Percentiles rank a stretch among this genome's conserved stretches.
These are phyloP conservation scores for Trametes maxima DNA, from an alignment of 768 basidiomycete genomes.

Conservation along the genomic window DNA sequence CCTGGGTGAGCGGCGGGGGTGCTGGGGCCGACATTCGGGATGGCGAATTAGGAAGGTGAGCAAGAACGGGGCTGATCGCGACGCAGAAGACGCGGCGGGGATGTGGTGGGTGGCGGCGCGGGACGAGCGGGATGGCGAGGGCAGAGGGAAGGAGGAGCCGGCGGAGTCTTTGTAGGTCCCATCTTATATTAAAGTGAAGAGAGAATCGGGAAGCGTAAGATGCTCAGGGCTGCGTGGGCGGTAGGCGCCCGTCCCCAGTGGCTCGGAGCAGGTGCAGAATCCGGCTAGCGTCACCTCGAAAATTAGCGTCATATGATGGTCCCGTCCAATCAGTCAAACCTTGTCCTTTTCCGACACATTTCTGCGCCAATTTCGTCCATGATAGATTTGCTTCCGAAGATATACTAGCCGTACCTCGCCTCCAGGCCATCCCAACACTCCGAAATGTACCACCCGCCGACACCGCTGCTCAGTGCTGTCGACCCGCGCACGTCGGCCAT, in stretches of 20 bases:
- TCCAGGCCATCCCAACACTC: neutral
- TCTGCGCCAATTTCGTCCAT: neutral
- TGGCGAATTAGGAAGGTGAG: conserved; percentile 24
- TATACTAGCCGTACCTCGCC: conserved; percentile 15
- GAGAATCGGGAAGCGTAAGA: conserved; percentile 13
- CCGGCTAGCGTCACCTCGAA: conserved; percentile 16
- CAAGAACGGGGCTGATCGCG: conserved; percentile 19
- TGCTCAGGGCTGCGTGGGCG: conserved; percentile 17
- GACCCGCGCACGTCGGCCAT: conserved; percentile 2
- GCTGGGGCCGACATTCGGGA: conserved; percentile 20
- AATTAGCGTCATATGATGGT: conserved; percentile 13
- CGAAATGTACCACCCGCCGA: neutral
- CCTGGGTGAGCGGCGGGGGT: conserved; percentile 16
- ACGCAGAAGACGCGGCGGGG: neutral
- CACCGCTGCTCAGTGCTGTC: too few species aligned
- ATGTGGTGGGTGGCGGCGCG: neutral
- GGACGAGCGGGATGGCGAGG: conserved; percentile 2
- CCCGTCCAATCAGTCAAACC: conserved; percentile 12
- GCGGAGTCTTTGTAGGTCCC: conserved; percentile 23
- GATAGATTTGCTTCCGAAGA: conserved; percentile 12
- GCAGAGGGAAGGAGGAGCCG: conserved; percentile 10
- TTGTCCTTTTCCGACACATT: conserved; percentile 4
- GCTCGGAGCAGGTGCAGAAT: conserved; percentile 2
- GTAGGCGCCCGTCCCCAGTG: conserved; percentile 6
- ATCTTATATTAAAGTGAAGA: conserved; percentile 25